Percentiles rank a stretch among this genome's conserved stretches.
These are phyloP conservation scores for Nicotiana otophora DNA, from an alignment of 257 asterid species.

Conservation along the genomic window DNA sequence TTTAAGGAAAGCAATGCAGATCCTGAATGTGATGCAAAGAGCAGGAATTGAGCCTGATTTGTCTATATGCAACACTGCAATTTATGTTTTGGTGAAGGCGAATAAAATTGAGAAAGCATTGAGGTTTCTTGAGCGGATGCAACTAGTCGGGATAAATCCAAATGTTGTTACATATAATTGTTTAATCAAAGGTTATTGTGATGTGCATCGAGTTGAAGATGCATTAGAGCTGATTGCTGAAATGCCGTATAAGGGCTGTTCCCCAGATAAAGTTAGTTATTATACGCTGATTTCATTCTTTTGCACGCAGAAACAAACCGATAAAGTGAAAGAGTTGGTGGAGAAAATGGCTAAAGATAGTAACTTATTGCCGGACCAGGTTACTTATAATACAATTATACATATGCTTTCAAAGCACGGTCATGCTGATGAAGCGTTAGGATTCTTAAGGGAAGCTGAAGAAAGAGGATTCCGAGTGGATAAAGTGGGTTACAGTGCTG, in stretches of 20 bases:
- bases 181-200: constrained; percentile 87
- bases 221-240: constrained; percentile 63
- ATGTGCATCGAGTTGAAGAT: constrained; percentile 38
- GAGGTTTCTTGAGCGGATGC: constrained; percentile 70
- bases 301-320: constrained; percentile 55
- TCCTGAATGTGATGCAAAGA: constrained; percentile 68
- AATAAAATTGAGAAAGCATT: constrained; percentile 67
- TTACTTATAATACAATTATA: constrained; percentile 57
- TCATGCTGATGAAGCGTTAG: constrained; percentile 64
- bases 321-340: constrained; percentile 55
- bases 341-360: constrained; percentile 64
- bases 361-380: constrained; percentile 63
- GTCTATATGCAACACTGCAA: constrained; percentile 63
- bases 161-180: constrained; percentile 66
- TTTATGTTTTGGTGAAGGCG: constrained; percentile 83
- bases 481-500: constrained; percentile 71
- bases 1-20: constrained; percentile 71
- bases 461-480: constrained; percentile 60
- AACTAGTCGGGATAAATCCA: constrained; percentile 64
- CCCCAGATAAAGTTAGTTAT: constrained; percentile 81
- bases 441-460: constrained; percentile 68
- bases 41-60: constrained; percentile 66
- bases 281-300: constrained; percentile 61
- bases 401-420: constrained; percentile 79
- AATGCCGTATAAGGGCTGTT: constrained; percentile 66